phyloP scores from a whole-genome alignment of 306 rosid species.

The Trifolium pratense region DNA sequence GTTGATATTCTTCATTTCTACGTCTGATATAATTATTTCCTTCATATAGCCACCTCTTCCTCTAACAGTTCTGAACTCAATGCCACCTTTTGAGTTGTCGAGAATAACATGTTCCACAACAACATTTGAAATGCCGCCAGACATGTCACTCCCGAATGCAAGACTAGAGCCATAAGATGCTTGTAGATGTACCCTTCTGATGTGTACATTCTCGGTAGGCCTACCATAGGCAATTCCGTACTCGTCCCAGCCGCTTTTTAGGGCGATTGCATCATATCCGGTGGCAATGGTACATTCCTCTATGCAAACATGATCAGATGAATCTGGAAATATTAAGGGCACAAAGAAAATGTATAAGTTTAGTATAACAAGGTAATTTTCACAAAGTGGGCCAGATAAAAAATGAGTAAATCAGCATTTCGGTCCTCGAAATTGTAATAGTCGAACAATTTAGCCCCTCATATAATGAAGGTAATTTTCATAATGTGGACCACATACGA shows the following conservation, averaged over 20 bases:
- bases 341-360: not conserved
- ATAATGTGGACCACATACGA: too few relatives aligned
- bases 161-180: constrained; percentile 74
- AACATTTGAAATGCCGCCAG: constrained; percentile 88
- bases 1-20: constrained; percentile 59
- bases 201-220: constrained; percentile 82
- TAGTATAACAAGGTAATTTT: not conserved
- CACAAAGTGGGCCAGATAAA: not conserved
- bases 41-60: constrained; percentile 92
- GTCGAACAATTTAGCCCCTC: not conserved
- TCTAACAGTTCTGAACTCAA: constrained; percentile 72
- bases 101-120: constrained; percentile 71
- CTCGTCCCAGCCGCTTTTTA: constrained; percentile 99
- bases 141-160: constrained; percentile 96
- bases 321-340: constrained; percentile 61
- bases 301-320: constrained; percentile 82
- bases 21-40: constrained; percentile 61
- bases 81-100: constrained; percentile 69
- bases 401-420: not conserved
- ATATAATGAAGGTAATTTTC: too few relatives aligned
- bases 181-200: constrained; percentile 70
- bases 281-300: constrained; percentile 74
- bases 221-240: constrained; percentile 89
- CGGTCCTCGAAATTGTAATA: not conserved
- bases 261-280: constrained; percentile 88